Evolutionary conservation across 495 filamentous ascomycete genomes (phyloP).

Genomic region (Xylaria telfairii): DNA sequence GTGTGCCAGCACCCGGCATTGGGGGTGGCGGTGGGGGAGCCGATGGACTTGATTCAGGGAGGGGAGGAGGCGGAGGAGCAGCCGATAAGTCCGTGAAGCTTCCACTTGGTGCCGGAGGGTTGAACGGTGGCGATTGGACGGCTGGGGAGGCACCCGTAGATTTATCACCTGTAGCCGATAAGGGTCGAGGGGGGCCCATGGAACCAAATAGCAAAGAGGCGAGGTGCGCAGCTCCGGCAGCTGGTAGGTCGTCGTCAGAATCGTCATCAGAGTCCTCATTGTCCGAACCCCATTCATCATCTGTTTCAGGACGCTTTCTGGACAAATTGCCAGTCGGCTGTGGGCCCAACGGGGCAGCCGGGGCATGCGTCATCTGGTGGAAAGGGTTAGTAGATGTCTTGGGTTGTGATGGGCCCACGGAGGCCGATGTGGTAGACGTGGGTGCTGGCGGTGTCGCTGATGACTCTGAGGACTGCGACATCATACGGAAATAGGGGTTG

Average conservation of each 20-base stretch:
- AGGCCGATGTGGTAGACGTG: constrained; percentile 46
- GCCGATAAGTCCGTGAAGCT: constrained; percentile 45
- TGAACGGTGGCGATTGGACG: constrained; percentile 45
- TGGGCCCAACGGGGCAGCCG: constrained; percentile 32
- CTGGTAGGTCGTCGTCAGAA: constrained; percentile 72
- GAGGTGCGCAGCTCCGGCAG: constrained; percentile 85
- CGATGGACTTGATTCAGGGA: constrained; percentile 39
- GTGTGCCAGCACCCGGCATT: constrained; percentile 41
- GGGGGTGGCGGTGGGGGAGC: constrained; percentile 48
- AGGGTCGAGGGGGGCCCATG: constrained; percentile 91
- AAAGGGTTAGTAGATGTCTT: constrained; percentile 91
- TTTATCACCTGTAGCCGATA: constrained; percentile 81
- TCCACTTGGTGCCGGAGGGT: constrained; percentile 42
- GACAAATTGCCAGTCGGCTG: constrained; percentile 42
- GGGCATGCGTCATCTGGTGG: constrained; percentile 75
- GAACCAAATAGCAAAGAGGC: constrained; percentile 95
- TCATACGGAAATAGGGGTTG: constrained; percentile 59
- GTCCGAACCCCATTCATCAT: constrained; percentile 91
- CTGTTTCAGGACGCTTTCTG: constrained; percentile 52
- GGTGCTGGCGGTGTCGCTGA: constrained; percentile 52
- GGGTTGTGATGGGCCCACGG: constrained; percentile 44
- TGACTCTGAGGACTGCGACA: constrained; percentile 55
- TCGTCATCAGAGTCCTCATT: constrained; percentile 76
- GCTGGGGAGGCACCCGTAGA: constrained; percentile 54
- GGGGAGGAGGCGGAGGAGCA: constrained; percentile 51